These are phyloP conservation scores for Mycothermus thermophilus DNA, from an alignment of 495 filamentous ascomycete species.

Conservation along the genomic window DNA sequence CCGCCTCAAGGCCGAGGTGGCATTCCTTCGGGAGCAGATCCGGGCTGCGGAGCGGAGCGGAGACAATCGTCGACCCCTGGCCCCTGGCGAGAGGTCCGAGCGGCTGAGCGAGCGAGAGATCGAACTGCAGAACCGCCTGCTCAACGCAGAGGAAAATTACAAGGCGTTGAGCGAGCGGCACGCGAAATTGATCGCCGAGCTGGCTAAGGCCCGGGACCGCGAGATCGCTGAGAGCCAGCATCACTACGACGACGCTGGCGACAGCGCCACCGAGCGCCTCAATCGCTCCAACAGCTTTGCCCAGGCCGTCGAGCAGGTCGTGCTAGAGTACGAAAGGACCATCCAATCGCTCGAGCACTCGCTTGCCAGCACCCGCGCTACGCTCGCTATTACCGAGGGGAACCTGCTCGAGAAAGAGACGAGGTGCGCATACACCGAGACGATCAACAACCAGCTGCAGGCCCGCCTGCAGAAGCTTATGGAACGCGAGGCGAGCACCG, in stretches of 20 bases:
- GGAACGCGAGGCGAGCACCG: conserved; percentile 79
- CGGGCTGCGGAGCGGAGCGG: conserved; percentile 50
- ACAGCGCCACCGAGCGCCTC: conserved; percentile 74
- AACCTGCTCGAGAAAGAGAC: conserved; percentile 84
- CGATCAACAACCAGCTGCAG: conserved; percentile 79
- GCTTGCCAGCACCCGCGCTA: conserved; percentile 74
- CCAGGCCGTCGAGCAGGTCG: conserved; percentile 86
- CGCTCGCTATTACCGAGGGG: conserved; percentile 72
- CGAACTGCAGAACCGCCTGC: conserved; percentile 84
- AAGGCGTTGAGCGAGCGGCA: conserved; percentile 78
- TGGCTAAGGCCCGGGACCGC: conserved; percentile 69
- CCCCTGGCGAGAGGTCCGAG: conserved; percentile 57
- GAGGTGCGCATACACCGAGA: conserved; percentile 82
- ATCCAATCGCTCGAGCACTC: conserved; percentile 89
- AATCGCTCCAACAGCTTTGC: conserved; percentile 92
- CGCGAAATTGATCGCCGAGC: conserved; percentile 86
- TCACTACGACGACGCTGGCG: conserved; percentile 44
- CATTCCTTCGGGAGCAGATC: conserved; percentile 89
- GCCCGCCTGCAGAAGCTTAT: conserved; percentile 73
- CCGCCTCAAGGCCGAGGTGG: conserved; percentile 81
- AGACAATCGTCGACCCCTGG: conserved; percentile 41
- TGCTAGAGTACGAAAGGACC: conserved; percentile 96
- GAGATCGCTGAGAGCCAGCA: conserved; percentile 39
- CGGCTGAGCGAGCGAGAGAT: conserved; percentile 73
- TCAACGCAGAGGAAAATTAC: conserved; percentile 93